Conservation (phyloP, 1,139 yeast genomes). For the Debaryomyces sp. region DNA sequence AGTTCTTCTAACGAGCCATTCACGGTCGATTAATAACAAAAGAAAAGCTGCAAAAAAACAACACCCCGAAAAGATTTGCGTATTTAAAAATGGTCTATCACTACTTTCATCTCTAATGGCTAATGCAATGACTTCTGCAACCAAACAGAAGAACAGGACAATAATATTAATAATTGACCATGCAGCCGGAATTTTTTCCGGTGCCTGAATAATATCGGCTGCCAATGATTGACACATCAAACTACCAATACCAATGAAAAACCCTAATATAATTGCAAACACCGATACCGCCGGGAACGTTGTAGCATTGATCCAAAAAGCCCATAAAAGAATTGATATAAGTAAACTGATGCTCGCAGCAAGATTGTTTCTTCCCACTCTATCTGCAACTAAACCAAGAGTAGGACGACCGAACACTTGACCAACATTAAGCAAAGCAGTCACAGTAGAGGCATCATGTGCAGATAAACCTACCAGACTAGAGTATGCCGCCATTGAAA, state of each 20-base stretch:
- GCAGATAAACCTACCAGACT: constrained; percentile 58
- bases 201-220: constrained; percentile 53
- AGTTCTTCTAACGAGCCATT: constrained; percentile 28
- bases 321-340: constrained; percentile 40
- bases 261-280: constrained; percentile 56
- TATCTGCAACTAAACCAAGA: constrained; percentile 61
- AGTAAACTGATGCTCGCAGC: constrained; percentile 36
- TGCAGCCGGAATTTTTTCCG: constrained; percentile 55
- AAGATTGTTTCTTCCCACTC: constrained; percentile 58
- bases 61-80: constrained; percentile 63
- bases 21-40: constrained; percentile 34
- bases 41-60: constrained; percentile 38
- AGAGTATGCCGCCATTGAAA: constrained; percentile 64
- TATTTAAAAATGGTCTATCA: constrained; percentile 52
- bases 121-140: constrained; percentile 54
- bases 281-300: constrained; percentile 54
- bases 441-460: constrained; percentile 58
- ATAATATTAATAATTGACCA: constrained; percentile 60
- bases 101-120: constrained; percentile 33
- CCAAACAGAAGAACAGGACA: constrained; percentile 47
- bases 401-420: constrained; percentile 69
- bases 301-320: constrained; percentile 59
- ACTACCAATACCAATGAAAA: constrained; percentile 63
- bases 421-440: constrained; percentile 65
- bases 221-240: constrained; percentile 63